Conservation (phyloP, 2,329 filamentous ascomycete genomes). For the Pseudocercospora fijiensis region DNA sequence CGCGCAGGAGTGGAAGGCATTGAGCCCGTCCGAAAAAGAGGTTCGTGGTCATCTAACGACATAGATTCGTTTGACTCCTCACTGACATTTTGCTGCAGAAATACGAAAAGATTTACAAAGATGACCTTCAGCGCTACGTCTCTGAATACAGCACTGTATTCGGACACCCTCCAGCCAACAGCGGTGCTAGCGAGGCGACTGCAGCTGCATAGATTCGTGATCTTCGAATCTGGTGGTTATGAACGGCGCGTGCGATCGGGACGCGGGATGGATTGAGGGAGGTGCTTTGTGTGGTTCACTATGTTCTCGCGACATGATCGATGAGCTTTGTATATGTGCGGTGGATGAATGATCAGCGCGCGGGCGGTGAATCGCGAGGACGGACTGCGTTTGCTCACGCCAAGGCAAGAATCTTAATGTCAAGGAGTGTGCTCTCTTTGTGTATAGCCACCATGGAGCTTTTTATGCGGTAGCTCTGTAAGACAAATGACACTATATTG, state of each 20-base stretch:
- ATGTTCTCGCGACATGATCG: not conserved
- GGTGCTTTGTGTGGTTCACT: not conserved
- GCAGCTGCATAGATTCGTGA: not conserved
- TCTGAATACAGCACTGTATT: constrained; percentile 19
- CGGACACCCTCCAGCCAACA: constrained; percentile 38
- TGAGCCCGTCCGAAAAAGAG: constrained; percentile 51
- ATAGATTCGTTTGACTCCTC: not conserved
- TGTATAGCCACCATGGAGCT: not conserved
- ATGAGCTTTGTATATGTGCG: constrained; percentile 3
- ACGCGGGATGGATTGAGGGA: not conserved
- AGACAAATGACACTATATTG: not conserved
- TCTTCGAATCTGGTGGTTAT: not conserved
- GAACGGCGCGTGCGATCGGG: not conserved
- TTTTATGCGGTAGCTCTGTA: not conserved
- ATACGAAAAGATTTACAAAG: constrained; percentile 15
- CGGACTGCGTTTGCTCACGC: not conserved
- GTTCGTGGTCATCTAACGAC: constrained; percentile 35
- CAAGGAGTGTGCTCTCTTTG: not conserved
- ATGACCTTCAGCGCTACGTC: constrained; percentile 18
- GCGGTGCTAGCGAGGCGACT: not conserved
- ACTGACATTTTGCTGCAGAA: constrained; percentile 18
- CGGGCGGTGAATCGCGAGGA: not conserved
- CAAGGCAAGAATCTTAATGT: not conserved
- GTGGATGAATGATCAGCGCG: not conserved
- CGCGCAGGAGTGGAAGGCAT: constrained; percentile 49